phyloP scores from a whole-genome alignment of 805 yeast genomes.

The Ogataea salicorniae region DNA sequence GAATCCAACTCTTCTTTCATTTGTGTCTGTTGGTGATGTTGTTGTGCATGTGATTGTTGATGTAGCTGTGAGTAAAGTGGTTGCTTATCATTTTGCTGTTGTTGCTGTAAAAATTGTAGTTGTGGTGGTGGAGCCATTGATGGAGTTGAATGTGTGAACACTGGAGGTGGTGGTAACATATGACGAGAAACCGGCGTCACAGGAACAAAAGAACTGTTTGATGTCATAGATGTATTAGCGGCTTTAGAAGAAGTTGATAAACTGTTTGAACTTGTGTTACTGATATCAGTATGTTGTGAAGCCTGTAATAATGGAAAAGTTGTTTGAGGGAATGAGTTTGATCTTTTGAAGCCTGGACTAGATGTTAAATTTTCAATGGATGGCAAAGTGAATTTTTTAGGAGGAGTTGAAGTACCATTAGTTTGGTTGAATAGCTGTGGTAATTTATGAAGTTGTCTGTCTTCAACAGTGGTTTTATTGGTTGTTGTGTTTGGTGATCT shows the following conservation, averaged over 20 bases:
- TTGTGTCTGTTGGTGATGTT: background rate
- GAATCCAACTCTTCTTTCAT: background rate
- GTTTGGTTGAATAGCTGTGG: background rate
- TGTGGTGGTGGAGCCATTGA: slow-evolving; percentile 9
- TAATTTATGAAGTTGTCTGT: background rate
- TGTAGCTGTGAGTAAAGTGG: background rate
- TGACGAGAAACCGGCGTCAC: slow-evolving; percentile 17
- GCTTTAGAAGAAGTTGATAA: background rate
- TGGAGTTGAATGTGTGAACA: slow-evolving; percentile 19
- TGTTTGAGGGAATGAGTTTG: slow-evolving; percentile 17
- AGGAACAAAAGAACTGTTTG: slow-evolving; percentile 12
- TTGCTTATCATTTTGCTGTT: background rate
- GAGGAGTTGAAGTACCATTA: slow-evolving; percentile 9
- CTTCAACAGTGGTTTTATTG: background rate
- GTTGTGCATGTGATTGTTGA: background rate
- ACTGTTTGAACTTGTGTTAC: background rate
- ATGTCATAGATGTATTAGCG: slow-evolving; percentile 3
- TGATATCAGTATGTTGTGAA: background rate
- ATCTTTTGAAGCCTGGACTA: slow-evolving; percentile 20
- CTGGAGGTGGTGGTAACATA: slow-evolving; percentile 19
- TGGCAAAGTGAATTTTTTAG: slow-evolving; percentile 17
- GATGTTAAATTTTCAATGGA: slow-evolving; percentile 23
- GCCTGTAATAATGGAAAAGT: slow-evolving; percentile 1
- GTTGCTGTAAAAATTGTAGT: slow-evolving; percentile 2
- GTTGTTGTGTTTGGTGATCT: slow-evolving; percentile 5